Evolutionary conservation across 2,329 filamentous ascomycete genomes (phyloP).

Genomic region (Fusarium sambucinum): DNA sequence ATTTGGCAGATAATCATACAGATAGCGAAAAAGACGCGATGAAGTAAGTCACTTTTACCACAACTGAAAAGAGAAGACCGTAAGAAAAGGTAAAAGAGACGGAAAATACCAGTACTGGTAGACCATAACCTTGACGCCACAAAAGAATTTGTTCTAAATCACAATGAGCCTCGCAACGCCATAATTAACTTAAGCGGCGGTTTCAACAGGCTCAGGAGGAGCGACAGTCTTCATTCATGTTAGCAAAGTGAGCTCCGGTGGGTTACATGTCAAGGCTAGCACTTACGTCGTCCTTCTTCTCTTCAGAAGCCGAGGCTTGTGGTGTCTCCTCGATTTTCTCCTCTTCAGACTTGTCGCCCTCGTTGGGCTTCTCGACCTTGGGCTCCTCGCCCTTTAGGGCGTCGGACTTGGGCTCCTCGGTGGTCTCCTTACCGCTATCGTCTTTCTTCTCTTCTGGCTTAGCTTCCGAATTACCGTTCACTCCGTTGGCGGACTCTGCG

Average conservation of each 20-base stretch:
- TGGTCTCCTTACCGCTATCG: slow-evolving; percentile 56
- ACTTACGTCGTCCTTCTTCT: slow-evolving; percentile 54
- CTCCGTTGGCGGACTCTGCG: slow-evolving; percentile 58
- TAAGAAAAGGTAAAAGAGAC: slow-evolving; percentile 33
- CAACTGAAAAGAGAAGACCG: slow-evolving; percentile 29
- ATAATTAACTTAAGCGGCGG: slow-evolving; percentile 50
- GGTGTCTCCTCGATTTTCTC: slow-evolving; percentile 30
- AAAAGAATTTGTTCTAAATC: slow-evolving; percentile 46
- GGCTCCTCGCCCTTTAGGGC: slow-evolving; percentile 49
- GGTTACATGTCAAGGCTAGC: not conserved
- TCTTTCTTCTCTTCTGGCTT: slow-evolving; percentile 57
- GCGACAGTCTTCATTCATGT: slow-evolving; percentile 43
- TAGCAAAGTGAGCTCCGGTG: slow-evolving; percentile 14
- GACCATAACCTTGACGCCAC: slow-evolving; percentile 48
- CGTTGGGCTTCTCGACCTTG: slow-evolving; percentile 45
- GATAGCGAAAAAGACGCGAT: slow-evolving; percentile 38
- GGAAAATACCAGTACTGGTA: slow-evolving; percentile 43
- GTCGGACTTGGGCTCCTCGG: slow-evolving; percentile 55
- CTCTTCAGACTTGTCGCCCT: slow-evolving; percentile 37
- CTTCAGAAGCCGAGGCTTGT: slow-evolving; percentile 35
- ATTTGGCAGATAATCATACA: slow-evolving; percentile 49
- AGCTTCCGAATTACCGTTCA: slow-evolving; percentile 59
- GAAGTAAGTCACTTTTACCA: slow-evolving; percentile 48
- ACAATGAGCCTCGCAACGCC: slow-evolving; percentile 25
- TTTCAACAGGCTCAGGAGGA: slow-evolving; percentile 53